These are phyloP conservation scores for Fusarium sublunatum DNA, from an alignment of 2,329 filamentous ascomycete genomes.

Conservation along the genomic window DNA sequence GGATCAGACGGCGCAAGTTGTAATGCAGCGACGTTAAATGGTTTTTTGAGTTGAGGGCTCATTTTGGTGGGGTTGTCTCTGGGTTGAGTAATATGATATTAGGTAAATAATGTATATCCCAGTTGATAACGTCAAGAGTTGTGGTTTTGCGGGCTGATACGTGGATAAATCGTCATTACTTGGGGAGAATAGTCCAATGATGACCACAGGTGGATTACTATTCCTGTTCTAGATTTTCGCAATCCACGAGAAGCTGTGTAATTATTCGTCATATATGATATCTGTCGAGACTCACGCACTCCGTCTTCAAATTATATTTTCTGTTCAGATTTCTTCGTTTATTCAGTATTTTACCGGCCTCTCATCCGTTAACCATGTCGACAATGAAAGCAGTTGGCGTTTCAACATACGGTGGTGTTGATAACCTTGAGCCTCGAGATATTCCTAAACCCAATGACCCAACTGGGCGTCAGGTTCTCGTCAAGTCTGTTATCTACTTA, in stretches of 20 bases:
- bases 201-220: too few species aligned
- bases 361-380: not conserved
- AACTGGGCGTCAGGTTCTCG: not conserved
- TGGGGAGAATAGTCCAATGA: too few species aligned
- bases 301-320: too few species aligned
- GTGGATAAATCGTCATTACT: too few species aligned
- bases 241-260: too few species aligned
- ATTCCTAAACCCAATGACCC: not conserved
- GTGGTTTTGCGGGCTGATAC: too few species aligned
- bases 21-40: not conserved
- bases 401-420: not conserved
- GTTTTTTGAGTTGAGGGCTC: not conserved
- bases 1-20: conserved; percentile 24
- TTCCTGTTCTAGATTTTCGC: too few species aligned
- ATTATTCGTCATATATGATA: too few species aligned
- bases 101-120: not conserved
- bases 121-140: not conserved
- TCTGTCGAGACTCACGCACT: too few species aligned
- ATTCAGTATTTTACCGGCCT: too few species aligned
- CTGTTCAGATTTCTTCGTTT: too few species aligned
- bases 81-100: not conserved
- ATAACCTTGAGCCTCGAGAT: conserved; percentile 4
- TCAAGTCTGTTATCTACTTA: not conserved
- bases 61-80: not conserved
- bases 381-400: conserved; percentile 6